These are phyloP conservation scores for Fraxinus baroniana DNA, from an alignment of 305 asterid genomes.

Conservation along the genomic window DNA sequence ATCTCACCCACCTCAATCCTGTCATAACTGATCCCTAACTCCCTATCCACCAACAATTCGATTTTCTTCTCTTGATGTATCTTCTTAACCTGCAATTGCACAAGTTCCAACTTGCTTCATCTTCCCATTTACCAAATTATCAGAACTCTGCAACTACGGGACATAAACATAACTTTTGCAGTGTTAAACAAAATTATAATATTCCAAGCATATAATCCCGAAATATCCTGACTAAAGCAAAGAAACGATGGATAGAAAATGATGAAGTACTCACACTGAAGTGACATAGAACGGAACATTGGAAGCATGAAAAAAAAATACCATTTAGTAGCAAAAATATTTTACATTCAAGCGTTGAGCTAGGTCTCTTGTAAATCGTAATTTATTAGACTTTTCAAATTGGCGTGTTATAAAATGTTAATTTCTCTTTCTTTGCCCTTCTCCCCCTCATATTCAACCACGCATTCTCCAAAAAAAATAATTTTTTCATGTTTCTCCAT, in stretches of 20 bases:
- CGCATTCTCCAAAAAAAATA: too few species aligned
- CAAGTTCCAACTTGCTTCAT: not conserved
- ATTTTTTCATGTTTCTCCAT: not conserved
- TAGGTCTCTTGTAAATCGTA: not conserved
- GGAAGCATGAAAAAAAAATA: not conserved
- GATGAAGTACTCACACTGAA: not conserved
- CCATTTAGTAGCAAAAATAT: not conserved
- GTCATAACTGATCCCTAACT: slow-evolving; percentile 65
- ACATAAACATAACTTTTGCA: not conserved
- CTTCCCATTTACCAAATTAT: not conserved
- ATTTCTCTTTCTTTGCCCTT: not conserved
- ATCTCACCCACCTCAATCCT: slow-evolving; percentile 77
- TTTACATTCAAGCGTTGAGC: not conserved
- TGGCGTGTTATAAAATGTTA: not conserved
- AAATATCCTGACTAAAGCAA: not conserved
- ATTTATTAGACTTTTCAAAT: not conserved
- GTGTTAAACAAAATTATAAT: not conserved
- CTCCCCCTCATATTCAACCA: too few species aligned
- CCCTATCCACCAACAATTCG: slow-evolving; percentile 66
- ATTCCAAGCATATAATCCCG: not conserved
- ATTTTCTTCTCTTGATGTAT: slow-evolving; percentile 66
- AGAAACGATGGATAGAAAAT: not conserved
- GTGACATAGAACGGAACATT: not conserved
- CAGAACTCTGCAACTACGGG: not conserved
- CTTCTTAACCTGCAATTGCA: slow-evolving; percentile 61